These are phyloP conservation scores for Cryptomeria japonica DNA, from an alignment of 75 land plant genomes.

Conservation along the genomic window DNA sequence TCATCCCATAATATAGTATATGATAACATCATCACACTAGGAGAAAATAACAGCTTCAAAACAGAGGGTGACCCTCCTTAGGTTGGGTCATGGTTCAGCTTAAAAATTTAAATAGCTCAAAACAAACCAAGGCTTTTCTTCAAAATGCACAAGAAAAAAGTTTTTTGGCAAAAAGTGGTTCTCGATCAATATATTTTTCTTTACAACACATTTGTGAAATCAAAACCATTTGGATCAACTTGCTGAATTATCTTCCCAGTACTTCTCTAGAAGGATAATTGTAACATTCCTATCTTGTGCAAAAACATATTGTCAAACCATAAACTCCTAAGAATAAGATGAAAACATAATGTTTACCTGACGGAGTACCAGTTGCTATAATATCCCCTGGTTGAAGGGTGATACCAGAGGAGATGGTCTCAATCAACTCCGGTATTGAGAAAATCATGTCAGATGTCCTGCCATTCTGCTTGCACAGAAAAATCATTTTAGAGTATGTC, in stretches of 20 bases:
- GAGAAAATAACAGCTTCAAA: background rate
- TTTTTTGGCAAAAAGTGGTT: background rate
- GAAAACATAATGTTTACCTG: conserved; percentile 18
- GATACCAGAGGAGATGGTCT: conserved; percentile 35
- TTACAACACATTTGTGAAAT: background rate
- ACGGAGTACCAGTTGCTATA: conserved; percentile 50
- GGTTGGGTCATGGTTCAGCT: background rate
- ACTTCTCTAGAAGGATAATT: background rate
- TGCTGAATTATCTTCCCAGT: background rate
- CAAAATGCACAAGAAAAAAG: background rate
- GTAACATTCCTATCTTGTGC: background rate
- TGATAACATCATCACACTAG: background rate
- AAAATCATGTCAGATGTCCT: conserved; percentile 50
- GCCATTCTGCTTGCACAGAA: conserved; percentile 29
- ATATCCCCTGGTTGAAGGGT: conserved; percentile 53
- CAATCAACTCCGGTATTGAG: conserved; percentile 48
- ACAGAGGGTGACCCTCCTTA: background rate
- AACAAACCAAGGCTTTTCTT: background rate
- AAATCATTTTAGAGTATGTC: background rate
- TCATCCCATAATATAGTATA: background rate
- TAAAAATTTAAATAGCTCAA: background rate
- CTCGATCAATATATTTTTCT: background rate
- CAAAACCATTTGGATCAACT: background rate
- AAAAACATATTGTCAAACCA: background rate
- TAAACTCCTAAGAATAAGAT: background rate